Base-by-base conservation (phyloP, 1,139 yeast species). In the Geotrichum aggregatum region DNA sequence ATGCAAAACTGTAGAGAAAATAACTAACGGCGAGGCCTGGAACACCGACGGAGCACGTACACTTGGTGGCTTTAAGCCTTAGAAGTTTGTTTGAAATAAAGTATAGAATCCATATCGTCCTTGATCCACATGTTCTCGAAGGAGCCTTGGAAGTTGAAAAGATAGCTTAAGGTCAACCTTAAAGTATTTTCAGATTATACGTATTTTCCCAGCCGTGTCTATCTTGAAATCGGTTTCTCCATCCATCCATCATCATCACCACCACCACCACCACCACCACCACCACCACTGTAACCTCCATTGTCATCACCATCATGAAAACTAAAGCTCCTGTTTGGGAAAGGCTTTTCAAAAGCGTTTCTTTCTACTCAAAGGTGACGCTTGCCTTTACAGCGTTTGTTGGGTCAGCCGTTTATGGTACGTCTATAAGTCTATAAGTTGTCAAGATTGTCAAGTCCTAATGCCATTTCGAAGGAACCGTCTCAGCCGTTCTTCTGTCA, bases 1-100 rank as follows among this genome's bases (percentile, higher is more conserved):
- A 54, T 71, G 88, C 55, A 65, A 72, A 56, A 71, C 78, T 57
- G 67, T 80, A 34, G 70, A 71, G 49, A 66, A 68, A 56, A 60
- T 79, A 14, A 62, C 68, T 3, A 54, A 58, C 3, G 70, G 68
- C 31, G 54, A 64, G 35, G 64, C 58, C 16, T 63, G 66, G 58
- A 44, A 55, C n/a, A 43, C 31, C 3, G 45, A 31, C 4, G 53
- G 35, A 13, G 40, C 44, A 3, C 39, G 49, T 21, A 40, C 41
- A 21, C 36, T 50, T 24, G 49, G 46, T 3, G 50, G 53, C 22
- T 50, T 45, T 39, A 31, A 19, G 2, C 41, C 39, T 21, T 30
- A 24, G 18, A 22, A 5, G 24, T 11, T 3, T 33, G 5, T 8
- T 24, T 24, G 28, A 24, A 24, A 24, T 24, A 24, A 8, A 24